These are phyloP conservation scores for Inga oerstediana DNA, from an alignment of 306 rosid species.

Conservation along the genomic window DNA sequence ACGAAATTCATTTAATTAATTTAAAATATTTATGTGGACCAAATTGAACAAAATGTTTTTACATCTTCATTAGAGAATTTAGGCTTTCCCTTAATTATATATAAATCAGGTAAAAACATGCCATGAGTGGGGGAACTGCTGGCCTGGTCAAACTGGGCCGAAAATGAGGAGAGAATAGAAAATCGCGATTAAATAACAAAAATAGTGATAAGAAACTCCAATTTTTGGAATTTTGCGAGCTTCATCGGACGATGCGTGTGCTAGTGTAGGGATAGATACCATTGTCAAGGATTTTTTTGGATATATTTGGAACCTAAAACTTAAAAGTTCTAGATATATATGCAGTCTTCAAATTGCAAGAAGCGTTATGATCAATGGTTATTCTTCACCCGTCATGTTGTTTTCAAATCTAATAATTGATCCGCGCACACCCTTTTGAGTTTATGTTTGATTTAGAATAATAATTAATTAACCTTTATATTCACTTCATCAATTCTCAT, in stretches of 20 bases:
- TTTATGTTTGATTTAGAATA: neutral
- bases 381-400: constrained; percentile 9
- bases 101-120: neutral
- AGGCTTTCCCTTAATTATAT: neutral
- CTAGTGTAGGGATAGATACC: neutral
- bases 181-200: too few relatives aligned
- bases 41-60: neutral
- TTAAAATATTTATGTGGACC: neutral
- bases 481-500: neutral
- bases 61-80: neutral
- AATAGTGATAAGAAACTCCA: neutral
- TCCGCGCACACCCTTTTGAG: neutral
- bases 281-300: neutral
- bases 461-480: neutral
- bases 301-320: neutral
- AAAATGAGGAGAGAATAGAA: neutral
- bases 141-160: neutral
- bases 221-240: neutral
- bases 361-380: neutral
- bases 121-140: neutral
- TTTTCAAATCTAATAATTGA: neutral
- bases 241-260: neutral
- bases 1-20: neutral
- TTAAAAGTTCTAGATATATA: neutral
- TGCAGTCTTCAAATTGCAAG: neutral